Evolutionary conservation across 768 basidiomycete species (phyloP), one percentile per base, ranked within the genome.

Genomic region (Boletus speciosus): DNA sequence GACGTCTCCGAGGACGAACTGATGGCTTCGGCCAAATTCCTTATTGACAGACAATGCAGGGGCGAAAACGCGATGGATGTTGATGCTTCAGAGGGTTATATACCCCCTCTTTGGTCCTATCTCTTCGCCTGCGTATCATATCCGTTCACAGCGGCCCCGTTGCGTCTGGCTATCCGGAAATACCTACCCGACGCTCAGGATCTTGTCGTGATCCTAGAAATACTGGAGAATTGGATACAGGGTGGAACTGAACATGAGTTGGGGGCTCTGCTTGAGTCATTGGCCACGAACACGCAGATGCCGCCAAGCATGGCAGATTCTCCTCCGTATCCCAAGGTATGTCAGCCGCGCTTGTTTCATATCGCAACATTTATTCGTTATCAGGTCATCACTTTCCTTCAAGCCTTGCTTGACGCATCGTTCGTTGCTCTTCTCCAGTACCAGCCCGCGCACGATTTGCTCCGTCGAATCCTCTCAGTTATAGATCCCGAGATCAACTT

Each of bases 1-100:
- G 90, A 93, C 65, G 60, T 93, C 52, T 73, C 84, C 2, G 89
- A 92, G 66, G 61, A 73, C 15, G 85, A 89, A 56, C 65, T 91
- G 37, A 74, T 88, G 23, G 74, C 78, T 31, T 71, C 77, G 4
- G 73, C 90, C 4, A 73, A 72, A 42, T 60, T 66, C 14, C 74
- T 85, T 19, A 66, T 80, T 14, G 68, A 66, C 10, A 67, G 65
- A 16, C 73, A 80, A 54, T 74, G 70, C 19, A 64, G 54, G 47
- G 49, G 34, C 27, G 56, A 60, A 53, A 51, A 37, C 19, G 65
- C 59, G 39, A 76, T 67, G 76, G 73, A 76, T 15, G 66, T 78
- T 14, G 79, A 77, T 54, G 23, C 57, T 3, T 54, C 61, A 6
- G 58, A 59, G 11, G 38, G 60, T 11, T 66, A 70, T 35, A 41